phyloP scores from a whole-genome alignment of 257 asterid genomes.

The Haberlea rhodopensis region DNA sequence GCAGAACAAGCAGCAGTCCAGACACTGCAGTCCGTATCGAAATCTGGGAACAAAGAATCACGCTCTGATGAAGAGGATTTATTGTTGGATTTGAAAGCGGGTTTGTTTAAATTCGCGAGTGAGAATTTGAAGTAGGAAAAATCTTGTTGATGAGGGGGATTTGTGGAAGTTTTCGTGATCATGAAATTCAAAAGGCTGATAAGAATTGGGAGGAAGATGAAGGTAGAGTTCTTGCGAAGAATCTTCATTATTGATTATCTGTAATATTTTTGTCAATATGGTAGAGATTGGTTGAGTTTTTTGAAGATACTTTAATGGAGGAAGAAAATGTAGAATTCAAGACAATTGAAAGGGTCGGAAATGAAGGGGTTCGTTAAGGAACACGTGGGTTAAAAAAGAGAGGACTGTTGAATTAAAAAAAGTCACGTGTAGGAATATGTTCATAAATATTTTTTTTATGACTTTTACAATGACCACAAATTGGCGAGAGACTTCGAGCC shows the following conservation, averaged over 20 bases:
- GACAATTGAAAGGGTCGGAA: conserved; percentile 1
- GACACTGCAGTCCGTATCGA: conserved; percentile 29
- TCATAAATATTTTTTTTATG: no score
- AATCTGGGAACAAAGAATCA: not conserved
- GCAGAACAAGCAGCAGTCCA: conserved; percentile 58
- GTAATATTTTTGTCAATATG: not conserved
- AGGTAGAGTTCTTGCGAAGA: conserved; percentile 14
- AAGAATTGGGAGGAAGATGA: conserved; percentile 10
- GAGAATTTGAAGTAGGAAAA: conserved; percentile 35
- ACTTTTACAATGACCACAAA: no score
- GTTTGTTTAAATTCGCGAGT: conserved; percentile 7
- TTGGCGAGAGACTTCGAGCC: no score
- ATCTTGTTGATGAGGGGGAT: conserved; percentile 29
- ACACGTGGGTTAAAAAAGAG: conserved; percentile 35
- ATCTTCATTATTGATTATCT: conserved; percentile 18
- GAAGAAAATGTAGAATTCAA: not conserved
- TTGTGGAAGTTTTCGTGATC: conserved; percentile 15
- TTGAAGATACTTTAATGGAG: conserved; percentile 13
- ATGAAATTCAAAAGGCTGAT: conserved; percentile 25
- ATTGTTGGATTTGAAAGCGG: conserved; percentile 29
- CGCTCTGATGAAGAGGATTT: conserved; percentile 23
- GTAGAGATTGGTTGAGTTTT: not conserved
- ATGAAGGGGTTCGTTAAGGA: conserved; percentile 19
- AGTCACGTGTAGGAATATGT: conserved; percentile 36
- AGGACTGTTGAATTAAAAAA: conserved; percentile 6